phyloP scores from a whole-genome alignment of 768 basidiomycete species.

The Auricularia cornea region DNA sequence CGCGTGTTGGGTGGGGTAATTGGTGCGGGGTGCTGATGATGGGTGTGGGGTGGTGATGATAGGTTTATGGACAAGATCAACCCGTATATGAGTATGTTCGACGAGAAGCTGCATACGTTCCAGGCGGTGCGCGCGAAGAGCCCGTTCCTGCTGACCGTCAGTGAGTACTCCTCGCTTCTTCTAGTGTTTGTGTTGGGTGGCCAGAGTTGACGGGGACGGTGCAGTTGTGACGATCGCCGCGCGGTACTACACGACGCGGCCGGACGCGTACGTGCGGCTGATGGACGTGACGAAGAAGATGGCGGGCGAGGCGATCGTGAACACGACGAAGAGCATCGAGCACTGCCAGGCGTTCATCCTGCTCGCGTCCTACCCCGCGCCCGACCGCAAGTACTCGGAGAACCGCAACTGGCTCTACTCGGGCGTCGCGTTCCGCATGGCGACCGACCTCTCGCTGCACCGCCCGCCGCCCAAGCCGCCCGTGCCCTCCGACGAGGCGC shows the following conservation, averaged over 20 bases:
- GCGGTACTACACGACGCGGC: slow-evolving; percentile 49
- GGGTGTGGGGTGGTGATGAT: no score
- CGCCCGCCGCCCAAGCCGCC: slow-evolving; percentile 23
- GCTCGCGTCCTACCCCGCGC: slow-evolving; percentile 53
- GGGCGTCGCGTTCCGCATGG: slow-evolving; percentile 63
- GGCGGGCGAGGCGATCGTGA: slow-evolving; percentile 52
- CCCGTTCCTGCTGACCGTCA: slow-evolving; percentile 30
- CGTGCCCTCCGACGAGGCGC: slow-evolving; percentile 39
- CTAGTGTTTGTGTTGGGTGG: no score
- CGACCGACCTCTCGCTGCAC: slow-evolving; percentile 61
- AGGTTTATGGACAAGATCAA: slow-evolving; percentile 14
- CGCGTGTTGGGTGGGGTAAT: background rate
- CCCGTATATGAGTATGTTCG: slow-evolving; percentile 26
- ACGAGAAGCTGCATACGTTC: slow-evolving; percentile 31
- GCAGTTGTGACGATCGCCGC: slow-evolving; percentile 62
- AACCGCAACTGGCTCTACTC: slow-evolving; percentile 67
- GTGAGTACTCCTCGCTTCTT: background rate
- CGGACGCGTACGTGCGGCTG: slow-evolving; percentile 46
- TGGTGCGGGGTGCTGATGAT: background rate
- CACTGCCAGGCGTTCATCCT: slow-evolving; percentile 77
- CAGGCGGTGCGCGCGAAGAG: slow-evolving; percentile 25
- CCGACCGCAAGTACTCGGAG: slow-evolving; percentile 58
- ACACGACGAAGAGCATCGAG: slow-evolving; percentile 61
- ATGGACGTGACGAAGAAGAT: slow-evolving; percentile 56
- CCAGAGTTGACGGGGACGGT: no score